Evolutionary conservation across 768 basidiomycete species (phyloP).

Genomic region (Lactarius pseudohatsudake): DNA sequence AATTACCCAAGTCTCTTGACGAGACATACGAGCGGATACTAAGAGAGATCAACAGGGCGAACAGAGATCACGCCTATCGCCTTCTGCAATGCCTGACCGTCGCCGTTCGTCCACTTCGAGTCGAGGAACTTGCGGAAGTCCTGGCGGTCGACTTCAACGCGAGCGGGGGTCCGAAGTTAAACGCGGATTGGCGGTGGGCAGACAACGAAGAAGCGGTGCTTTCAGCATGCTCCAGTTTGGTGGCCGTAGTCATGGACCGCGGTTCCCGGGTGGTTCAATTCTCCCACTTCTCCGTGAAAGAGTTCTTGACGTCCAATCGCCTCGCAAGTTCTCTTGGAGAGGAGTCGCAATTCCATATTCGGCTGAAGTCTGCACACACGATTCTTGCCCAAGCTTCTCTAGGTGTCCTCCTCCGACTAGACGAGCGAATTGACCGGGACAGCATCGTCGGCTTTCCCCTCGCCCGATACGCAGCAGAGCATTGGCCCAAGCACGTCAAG

Average conservation of each 20-base stretch:
- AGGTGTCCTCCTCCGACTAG: neutral
- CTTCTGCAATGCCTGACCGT: neutral
- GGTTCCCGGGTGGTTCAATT: neutral
- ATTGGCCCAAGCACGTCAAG: neutral
- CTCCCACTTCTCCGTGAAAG: neutral
- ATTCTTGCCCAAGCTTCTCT: neutral
- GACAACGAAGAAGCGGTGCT: no score
- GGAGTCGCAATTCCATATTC: neutral
- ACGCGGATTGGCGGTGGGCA: no score
- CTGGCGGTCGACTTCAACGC: neutral
- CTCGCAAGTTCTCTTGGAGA: neutral
- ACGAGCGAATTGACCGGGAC: neutral
- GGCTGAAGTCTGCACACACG: neutral
- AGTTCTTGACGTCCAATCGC: neutral
- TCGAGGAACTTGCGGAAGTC: constrained; percentile 2
- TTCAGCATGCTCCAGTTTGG: no score
- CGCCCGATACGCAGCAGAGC: neutral
- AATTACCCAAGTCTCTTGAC: neutral
- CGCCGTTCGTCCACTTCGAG: neutral
- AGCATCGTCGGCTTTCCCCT: no score
- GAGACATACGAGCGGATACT: constrained; percentile 3
- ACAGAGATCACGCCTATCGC: neutral
- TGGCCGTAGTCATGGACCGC: no score
- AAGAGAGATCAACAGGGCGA: neutral
- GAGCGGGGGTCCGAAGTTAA: neutral